Evolutionary conservation across 2,329 filamentous ascomycete species (phyloP), one percentile per base, ranked within the genome.

Genomic region (Ceratocystis albifundus): DNA sequence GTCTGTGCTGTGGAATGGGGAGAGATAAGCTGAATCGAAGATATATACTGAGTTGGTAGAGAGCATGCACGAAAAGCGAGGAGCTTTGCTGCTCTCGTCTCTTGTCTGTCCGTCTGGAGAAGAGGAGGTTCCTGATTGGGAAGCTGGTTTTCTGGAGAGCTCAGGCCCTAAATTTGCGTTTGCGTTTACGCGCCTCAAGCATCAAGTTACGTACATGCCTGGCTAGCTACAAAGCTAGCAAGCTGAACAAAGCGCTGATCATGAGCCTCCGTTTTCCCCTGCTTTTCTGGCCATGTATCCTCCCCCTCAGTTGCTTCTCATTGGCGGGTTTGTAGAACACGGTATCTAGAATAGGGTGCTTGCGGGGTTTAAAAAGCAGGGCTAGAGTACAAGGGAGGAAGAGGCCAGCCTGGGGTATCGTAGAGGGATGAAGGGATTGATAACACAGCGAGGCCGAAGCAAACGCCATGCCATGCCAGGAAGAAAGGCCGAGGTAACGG

Each of bases 401-500:
- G 36, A 41, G 10, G 36, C 36, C 36, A 41, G 36, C 48, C 4
- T 30, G 32, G 55, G 25, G 28, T 59, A 25, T 59, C 6, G 20
- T 59, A n/a, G 55, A 59, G 48, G 36, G 36, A 41, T 53, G 48
- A 12, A 53, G 48, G 28, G 17, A 59, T 36, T n/a, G 55, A 59
- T 36, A 59, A 32, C 55, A 30, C 28, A 20, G 55, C 28, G 6
- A 32, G 17, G 55, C 7, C 30, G n/a, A 10, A 30, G 28, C 30
- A 36, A 25, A 59, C n/a, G 48, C 48, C 7, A 22, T n/a, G 48
- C 48, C 22, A 53, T n/a, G 48, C 48, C 22, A 53, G 32, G n/a
- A 59, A 59, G 55, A 59, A 59, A 59, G 55, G 55, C 55, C 55
- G 55, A 59, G 22, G 55, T 59, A 59, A 25, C 55, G 28, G 55